Base-by-base conservation (phyloP, 768 basidiomycete genomes). In the Leccinum uliginosum region DNA sequence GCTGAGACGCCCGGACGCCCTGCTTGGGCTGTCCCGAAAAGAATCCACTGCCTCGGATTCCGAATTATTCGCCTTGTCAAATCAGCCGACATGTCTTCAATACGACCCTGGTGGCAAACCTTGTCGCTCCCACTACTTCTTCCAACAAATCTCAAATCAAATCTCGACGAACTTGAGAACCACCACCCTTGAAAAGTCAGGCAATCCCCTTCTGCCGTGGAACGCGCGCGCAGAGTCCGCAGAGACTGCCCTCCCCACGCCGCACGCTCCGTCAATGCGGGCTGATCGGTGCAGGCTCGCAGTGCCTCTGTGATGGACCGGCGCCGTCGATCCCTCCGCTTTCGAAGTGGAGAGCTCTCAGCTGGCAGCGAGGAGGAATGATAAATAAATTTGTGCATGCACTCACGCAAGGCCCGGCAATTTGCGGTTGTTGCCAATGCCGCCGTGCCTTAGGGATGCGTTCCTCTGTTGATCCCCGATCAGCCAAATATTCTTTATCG, bases 391-490 rank as follows among this genome's bases (percentile, higher is more conserved):
- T 53, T n/a, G 17, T 40, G 51, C 55, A 23, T 58, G 46, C 53
- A 43, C 24, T 44, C 34, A 34, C 57, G 40, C 40, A 47, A 58
- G 50, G 19, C 24, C 40, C 69, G 70, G 70, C 70, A 71, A 34
- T 54, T 65, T 63, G 66, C 70, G 70, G 65, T 63, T 50, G 69
- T 60, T 53, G 56, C 54, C 58, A 63, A 55, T 59, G 52, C 64
- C 70, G 60, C 46, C 29, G 72, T 72, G 62, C 71, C 71, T 72
- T 52, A 58, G 55, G 60, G 57, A 61, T 68, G 66, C 56, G 69
- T 70, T 64, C 70, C 74, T 76, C 72, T 72, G 71, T 76, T 84
- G 83, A 84, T 84, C 83, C 80, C 81, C 76, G 80, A 84, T 84
- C 83, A 84, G 74, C 66, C 62, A 70, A 66, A 70, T 51, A 67